Base-by-base conservation (phyloP, 148 eudicot genomes). In the Chenopodium formosanum region DNA sequence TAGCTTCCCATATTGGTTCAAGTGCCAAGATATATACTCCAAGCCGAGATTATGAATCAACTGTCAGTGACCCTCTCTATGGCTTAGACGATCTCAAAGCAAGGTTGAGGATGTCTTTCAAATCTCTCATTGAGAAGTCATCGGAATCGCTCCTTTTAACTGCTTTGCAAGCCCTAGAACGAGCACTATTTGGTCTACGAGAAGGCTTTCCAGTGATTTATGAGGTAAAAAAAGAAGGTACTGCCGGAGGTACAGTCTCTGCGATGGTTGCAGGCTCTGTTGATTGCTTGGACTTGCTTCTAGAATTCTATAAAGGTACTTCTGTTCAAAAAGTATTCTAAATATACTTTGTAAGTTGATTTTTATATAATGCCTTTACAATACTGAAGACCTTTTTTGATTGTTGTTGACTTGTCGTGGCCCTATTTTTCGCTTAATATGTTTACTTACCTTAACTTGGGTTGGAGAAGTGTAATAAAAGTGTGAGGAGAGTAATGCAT, bases 241-340 rank as follows among this genome's bases (percentile, higher is more conserved):
- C 84, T 47, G 80, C 79, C 75, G 97, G 92, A 68, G 99, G 94
- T 73, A 86, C 52, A 52, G 97, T 89, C 75, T 92, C 99, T 70
- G 83, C 89, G 20, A 69, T 83, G 80, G 98, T 90, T 77, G 97
- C 98, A 74, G 98, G 94, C 82, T 94, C 92, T 73, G 81, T 96
- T 88, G 97, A 92, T 86, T 90, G 93, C 87, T 86, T 91, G 86
- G 99, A 92, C 82, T 79, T 89, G 87, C 79, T 96, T 84, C 91
- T 96, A 71, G 99, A 96, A 86, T 87, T 70, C 82, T 90, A 90
- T 73, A 82, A 90, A 91, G 99, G 99, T 94, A 94, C 66, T 7
- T 78, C 70, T 17, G 7, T 32, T 3, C 58, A 58, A 14, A 79
- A 72, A 12, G 48, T 72, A 60, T 11, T 40, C 44, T 40, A 14